Conservation (phyloP, 2,329 filamentous ascomycete genomes). For the Ceratocystis cacaofunesta region DNA sequence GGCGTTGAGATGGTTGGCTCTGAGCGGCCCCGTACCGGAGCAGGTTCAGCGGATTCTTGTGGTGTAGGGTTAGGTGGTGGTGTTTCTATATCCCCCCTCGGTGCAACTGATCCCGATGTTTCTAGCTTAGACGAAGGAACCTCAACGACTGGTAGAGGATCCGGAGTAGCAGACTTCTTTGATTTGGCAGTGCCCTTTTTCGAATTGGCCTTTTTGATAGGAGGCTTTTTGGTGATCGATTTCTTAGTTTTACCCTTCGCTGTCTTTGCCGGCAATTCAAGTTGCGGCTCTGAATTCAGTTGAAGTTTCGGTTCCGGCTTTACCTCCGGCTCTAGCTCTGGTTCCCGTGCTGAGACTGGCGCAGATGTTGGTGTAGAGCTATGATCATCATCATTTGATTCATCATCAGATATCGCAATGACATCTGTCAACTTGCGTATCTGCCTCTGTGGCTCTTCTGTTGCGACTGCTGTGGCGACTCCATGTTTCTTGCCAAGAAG, state of each 20-base stretch:
- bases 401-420: slow-evolving; percentile 1
- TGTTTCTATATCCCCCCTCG: neutral
- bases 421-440: neutral
- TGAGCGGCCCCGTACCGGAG: neutral
- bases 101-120: neutral
- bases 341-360: neutral
- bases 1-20: slow-evolving; percentile 3
- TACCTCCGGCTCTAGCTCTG: neutral
- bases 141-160: neutral
- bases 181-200: slow-evolving; percentile 20
- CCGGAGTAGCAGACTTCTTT: neutral
- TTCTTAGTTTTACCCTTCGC: neutral
- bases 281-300: neutral
- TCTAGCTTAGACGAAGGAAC: neutral
- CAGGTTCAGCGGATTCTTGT: neutral
- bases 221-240: slow-evolving; percentile 6
- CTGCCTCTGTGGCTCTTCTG: neutral
- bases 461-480: neutral
- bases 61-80: neutral
- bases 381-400: neutral
- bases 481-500: neutral
- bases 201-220: slow-evolving; percentile 22
- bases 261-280: neutral
- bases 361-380: neutral
- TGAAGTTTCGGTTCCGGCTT: neutral